phyloP scores from a whole-genome alignment of 768 basidiomycete genomes.

The Lactifluus rugatus region DNA sequence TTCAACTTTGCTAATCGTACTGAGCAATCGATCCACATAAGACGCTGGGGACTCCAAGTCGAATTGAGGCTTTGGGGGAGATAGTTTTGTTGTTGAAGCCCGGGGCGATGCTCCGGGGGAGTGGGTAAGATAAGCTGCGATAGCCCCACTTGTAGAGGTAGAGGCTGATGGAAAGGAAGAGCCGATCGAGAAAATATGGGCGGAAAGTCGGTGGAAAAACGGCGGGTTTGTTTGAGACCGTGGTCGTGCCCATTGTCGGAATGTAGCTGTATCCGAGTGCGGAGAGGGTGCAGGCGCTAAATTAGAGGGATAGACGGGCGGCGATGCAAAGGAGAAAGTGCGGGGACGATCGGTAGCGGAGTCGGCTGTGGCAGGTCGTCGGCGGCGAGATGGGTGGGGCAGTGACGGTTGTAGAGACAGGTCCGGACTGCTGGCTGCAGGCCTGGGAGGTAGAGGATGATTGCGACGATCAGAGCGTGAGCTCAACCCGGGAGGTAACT shows the following conservation, averaged over 20 bases:
- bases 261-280: constrained; percentile 12
- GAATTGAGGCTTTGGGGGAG: constrained; percentile 41
- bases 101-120: constrained; percentile 34
- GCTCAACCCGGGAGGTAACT: constrained; percentile 15
- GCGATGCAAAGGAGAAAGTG: constrained; percentile 21
- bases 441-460: constrained; percentile 3
- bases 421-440: constrained; percentile 7
- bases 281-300: constrained; percentile 18
- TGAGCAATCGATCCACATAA: constrained; percentile 57
- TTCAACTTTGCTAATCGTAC: constrained; percentile 65
- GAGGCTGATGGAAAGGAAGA: constrained; percentile 30
- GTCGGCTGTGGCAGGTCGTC: constrained; percentile 38
- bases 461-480: background rate
- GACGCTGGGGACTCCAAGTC: constrained; percentile 58
- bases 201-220: constrained; percentile 57
- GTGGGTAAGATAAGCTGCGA: constrained; percentile 19
- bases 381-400: background rate
- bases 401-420: background rate
- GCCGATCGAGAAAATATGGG: constrained; percentile 49
- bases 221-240: constrained; percentile 58
- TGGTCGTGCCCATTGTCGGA: constrained; percentile 34
- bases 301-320: constrained; percentile 1
- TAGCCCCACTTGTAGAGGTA: constrained; percentile 18
- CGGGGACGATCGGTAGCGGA: constrained; percentile 25
- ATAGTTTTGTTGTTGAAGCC: constrained; percentile 35